Base-by-base conservation (phyloP, 2,329 filamentous ascomycete species). In the Aphanoascus verrucosus region DNA sequence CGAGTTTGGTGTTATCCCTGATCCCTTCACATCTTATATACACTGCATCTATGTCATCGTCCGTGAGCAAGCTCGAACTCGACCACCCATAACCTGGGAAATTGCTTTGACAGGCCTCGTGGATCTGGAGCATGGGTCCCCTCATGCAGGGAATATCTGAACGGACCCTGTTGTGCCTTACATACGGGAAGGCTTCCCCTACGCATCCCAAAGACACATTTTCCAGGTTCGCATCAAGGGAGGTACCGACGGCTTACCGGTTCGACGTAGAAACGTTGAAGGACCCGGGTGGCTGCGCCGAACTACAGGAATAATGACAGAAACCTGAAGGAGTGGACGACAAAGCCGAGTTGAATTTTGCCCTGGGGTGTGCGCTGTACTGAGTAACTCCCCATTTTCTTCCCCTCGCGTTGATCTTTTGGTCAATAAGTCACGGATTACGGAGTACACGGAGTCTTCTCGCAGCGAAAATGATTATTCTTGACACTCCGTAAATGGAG, bases 171-270 rank as follows among this genome's bases (percentile, higher is more conserved):
- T 41, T 35, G 50, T 52, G 43, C 50, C 42, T 46, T 38, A 52
- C 50, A 46, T 52, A 46, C 50, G 50, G 50, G 42, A 52, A 46
- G n/a, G 41, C 19, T 52, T 44, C 38, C 49, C 49, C 38, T 51
- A 28, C 15, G n/a, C 35, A 37, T 37, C 11, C n/a, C 35, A 37
- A 11, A 9, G 23, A 12, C 41, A 44, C 12, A 44, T 23, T 43
- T 17, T 44, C 41, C 23, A 28, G 23, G 23, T 28, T 28, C 23
- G 3, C 28, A 50, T 37, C 37, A 42, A 43, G 37, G 20, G 48
- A 45, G 49, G 49, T 20, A 45, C 37, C n/a, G 23, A 40, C 41
- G 50, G 50, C 42, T 52, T 52, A 42, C 50, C 42, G 50, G 42
- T 38, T 46, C 31, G 35, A 49, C 46, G 38, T 49, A 34, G 11